Evolutionary conservation across 331 rosid genomes (phyloP).

Genomic region (Stylosanthes scabra): DNA sequence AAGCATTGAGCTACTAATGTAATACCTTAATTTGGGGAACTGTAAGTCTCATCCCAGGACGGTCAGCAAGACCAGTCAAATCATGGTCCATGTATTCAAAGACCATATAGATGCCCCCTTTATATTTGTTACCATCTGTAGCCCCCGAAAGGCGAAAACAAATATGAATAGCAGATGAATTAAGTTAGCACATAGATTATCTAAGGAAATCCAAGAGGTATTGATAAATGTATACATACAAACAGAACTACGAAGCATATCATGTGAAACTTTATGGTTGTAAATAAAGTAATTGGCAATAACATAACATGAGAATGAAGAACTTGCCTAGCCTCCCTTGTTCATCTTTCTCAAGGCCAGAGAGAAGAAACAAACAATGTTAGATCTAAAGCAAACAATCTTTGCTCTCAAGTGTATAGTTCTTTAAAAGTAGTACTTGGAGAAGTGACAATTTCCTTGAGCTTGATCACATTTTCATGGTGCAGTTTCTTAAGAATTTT

Average conservation of each 20-base stretch:
- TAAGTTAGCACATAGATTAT: constrained; percentile 8
- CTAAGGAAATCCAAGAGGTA: constrained; percentile 25
- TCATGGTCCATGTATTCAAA: constrained; percentile 99
- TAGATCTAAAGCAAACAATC: constrained; percentile 15
- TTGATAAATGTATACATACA: constrained; percentile 22
- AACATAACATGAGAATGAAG: neutral
- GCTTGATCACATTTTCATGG: constrained; percentile 93
- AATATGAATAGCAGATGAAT: constrained; percentile 5
- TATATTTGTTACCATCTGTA: constrained; percentile 95
- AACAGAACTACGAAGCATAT: constrained; percentile 25
- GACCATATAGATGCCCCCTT: constrained; percentile 99
- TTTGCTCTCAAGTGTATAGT: constrained; percentile 44
- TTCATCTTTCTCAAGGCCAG: constrained; percentile 97
- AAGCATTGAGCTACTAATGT: too few relatives aligned
- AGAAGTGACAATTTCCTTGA: constrained; percentile 95
- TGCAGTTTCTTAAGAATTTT: constrained; percentile 95
- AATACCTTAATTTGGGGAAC: constrained; percentile 96
- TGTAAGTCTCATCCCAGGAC: constrained; percentile 98
- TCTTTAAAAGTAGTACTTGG: constrained; percentile 63
- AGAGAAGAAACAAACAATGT: constrained; percentile 20
- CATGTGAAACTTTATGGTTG: neutral
- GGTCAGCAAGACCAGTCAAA: constrained; percentile 95
- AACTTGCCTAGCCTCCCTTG: constrained; percentile 94
- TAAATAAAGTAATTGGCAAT: constrained; percentile 22
- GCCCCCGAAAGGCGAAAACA: constrained; percentile 36